Percentiles rank a stretch among this genome's conserved stretches.
These are phyloP conservation scores for Buddleja alternifolia DNA, from an alignment of 257 asterid species.

Conservation along the genomic window DNA sequence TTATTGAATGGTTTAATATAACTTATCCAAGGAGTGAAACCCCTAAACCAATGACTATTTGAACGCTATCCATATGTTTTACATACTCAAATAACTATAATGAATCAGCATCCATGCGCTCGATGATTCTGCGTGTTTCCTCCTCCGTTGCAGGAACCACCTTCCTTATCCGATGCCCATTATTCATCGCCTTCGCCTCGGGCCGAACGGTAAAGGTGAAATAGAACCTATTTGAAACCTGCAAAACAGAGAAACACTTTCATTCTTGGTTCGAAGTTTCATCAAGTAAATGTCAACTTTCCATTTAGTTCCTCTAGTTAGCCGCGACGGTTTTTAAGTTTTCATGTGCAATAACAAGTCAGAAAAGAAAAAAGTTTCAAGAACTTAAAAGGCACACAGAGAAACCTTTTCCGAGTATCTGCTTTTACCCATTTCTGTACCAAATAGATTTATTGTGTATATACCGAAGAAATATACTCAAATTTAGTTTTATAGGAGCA, in stretches of 20 bases:
- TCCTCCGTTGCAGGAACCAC: slow-evolving; percentile 98
- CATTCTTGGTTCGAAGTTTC: background rate
- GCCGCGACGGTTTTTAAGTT: background rate
- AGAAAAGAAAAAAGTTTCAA: background rate
- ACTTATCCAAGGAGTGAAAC: too few relatives aligned
- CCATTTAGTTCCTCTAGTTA: background rate
- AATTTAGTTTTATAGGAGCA: too few relatives aligned
- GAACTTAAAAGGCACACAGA: background rate
- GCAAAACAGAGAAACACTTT: slow-evolving; percentile 27
- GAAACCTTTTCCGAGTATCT: too few relatives aligned
- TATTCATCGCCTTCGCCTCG: slow-evolving; percentile 76
- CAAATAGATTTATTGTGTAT: too few relatives aligned
- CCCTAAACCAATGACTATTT: background rate
- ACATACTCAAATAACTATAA: slow-evolving; percentile 23
- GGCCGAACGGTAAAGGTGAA: slow-evolving; percentile 85
- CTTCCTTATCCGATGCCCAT: slow-evolving; percentile 70
- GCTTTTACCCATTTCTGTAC: too few relatives aligned
- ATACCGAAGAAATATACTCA: too few relatives aligned
- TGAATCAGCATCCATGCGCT: slow-evolving; percentile 82
- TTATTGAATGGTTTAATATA: too few relatives aligned
- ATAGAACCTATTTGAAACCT: slow-evolving; percentile 89
- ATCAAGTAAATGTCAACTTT: background rate
- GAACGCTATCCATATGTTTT: background rate
- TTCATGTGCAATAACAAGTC: too few relatives aligned
- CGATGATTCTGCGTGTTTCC: slow-evolving; percentile 77